These are phyloP conservation scores for Paradendryphiella salina DNA, from an alignment of 2,329 filamentous ascomycete species.

Conservation along the genomic window DNA sequence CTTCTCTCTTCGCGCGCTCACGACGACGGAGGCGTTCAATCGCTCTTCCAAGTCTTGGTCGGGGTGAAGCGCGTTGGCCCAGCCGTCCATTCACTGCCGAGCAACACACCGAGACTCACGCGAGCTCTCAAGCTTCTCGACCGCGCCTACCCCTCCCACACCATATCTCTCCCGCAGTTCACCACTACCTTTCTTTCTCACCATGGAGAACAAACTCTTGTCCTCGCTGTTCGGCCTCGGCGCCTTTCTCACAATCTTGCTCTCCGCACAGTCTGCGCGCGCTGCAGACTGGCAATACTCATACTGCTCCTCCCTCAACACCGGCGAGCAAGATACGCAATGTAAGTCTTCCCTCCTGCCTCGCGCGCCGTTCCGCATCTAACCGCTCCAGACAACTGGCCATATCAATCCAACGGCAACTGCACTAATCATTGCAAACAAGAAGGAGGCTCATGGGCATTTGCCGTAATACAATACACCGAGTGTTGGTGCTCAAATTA, in stretches of 20 bases:
- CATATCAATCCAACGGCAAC: constrained; percentile 67
- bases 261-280: constrained; percentile 13
- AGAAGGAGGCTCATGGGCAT: constrained; percentile 57
- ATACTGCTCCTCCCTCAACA: constrained; percentile 54
- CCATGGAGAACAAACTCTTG: constrained; percentile 21
- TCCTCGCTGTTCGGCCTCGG: constrained; percentile 22
- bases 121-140: neutral
- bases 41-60: constrained; percentile 22
- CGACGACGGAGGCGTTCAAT: constrained; percentile 30
- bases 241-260: constrained; percentile 22
- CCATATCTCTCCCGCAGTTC: constrained; percentile 5
- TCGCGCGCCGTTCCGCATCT: constrained; percentile 1
- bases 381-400: constrained; percentile 32
- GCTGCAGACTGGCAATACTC: constrained; percentile 11
- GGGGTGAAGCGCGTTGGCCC: constrained; percentile 12
- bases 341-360: constrained; percentile 37
- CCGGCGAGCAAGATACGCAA: constrained; percentile 34
- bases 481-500: constrained; percentile 77
- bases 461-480: constrained; percentile 67
- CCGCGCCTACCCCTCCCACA: constrained; percentile 1
- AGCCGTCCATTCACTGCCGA: constrained; percentile 7
- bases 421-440: constrained; percentile 64
- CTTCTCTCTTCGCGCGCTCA: constrained; percentile 10
- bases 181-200: constrained; percentile 1
- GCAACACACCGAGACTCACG: neutral